Conservation (phyloP, 2,329 filamentous ascomycete genomes). For the Xylaria hypoxylon region DNA sequence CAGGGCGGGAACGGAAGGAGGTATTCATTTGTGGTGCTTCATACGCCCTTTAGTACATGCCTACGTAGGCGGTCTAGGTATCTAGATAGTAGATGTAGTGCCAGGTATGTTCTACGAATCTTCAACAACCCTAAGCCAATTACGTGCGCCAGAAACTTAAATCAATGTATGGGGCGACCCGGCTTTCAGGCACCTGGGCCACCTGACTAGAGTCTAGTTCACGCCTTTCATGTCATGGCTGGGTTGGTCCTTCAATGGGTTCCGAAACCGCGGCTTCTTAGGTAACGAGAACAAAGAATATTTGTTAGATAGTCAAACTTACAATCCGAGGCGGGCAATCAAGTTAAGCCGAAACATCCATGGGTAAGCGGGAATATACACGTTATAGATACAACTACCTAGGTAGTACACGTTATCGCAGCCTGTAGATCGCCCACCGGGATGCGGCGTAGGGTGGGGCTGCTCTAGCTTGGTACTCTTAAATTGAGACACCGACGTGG, state of each 20-base stretch:
- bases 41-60: too few species aligned
- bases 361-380: too few species aligned
- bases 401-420: neutral
- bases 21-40: neutral
- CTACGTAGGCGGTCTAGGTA: too few species aligned
- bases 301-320: neutral
- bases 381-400: neutral
- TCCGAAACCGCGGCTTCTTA: conserved; percentile 14
- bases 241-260: neutral
- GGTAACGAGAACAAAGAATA: conserved; percentile 8
- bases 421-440: conserved; percentile 2
- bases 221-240: conserved; percentile 10
- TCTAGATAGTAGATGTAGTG: too few species aligned
- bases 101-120: too few species aligned
- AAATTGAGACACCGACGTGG: conserved; percentile 4
- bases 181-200: conserved; percentile 2
- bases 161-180: neutral
- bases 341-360: too few species aligned
- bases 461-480: neutral
- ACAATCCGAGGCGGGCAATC: neutral
- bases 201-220: conserved; percentile 5
- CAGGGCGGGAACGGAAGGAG: conserved; percentile 7
- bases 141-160: neutral
- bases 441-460: conserved; percentile 15
- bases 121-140: neutral